phyloP scores from a whole-genome alignment of 1,139 yeast species.

The Candida sp. region DNA sequence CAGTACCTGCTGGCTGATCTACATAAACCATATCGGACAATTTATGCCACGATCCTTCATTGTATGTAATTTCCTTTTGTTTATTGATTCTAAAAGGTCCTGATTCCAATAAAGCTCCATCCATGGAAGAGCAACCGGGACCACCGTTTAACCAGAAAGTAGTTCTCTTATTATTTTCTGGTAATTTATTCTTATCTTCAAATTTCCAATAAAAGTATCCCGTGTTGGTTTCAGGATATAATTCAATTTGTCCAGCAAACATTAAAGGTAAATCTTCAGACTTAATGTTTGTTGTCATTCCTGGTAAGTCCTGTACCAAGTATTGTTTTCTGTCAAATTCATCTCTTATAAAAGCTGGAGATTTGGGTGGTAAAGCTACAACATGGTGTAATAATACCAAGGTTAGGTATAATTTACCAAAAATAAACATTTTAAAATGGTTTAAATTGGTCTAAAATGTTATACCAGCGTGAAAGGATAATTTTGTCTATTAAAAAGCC shows the following conservation, averaged over 20 bases:
- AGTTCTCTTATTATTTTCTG: conserved; percentile 34
- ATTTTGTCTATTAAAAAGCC: background rate
- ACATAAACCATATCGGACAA: conserved; percentile 77
- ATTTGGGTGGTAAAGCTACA: conserved; percentile 20
- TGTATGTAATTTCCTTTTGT: conserved; percentile 44
- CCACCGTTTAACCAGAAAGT: conserved; percentile 95
- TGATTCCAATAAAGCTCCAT: conserved; percentile 90
- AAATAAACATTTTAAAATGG: background rate
- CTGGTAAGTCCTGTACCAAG: conserved; percentile 41
- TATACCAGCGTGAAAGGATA: background rate
- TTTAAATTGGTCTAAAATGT: background rate
- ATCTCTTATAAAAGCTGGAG: conserved; percentile 4
- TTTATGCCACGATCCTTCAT: conserved; percentile 84
- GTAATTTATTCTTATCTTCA: conserved; percentile 28
- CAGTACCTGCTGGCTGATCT: conserved; percentile 96
- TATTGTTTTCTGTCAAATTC: conserved; percentile 16
- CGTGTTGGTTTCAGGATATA: conserved; percentile 52
- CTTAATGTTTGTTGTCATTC: conserved; percentile 30
- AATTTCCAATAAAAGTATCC: conserved; percentile 84
- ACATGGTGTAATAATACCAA: background rate
- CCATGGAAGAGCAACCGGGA: conserved; percentile 98
- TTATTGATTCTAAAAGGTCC: conserved; percentile 77
- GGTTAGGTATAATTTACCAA: background rate
- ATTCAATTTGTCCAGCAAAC: conserved; percentile 70
- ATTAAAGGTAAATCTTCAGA: conserved; percentile 43